phyloP scores from a whole-genome alignment of 2,329 filamentous ascomycete species.

The Coniosporium tulheliwenetii region DNA sequence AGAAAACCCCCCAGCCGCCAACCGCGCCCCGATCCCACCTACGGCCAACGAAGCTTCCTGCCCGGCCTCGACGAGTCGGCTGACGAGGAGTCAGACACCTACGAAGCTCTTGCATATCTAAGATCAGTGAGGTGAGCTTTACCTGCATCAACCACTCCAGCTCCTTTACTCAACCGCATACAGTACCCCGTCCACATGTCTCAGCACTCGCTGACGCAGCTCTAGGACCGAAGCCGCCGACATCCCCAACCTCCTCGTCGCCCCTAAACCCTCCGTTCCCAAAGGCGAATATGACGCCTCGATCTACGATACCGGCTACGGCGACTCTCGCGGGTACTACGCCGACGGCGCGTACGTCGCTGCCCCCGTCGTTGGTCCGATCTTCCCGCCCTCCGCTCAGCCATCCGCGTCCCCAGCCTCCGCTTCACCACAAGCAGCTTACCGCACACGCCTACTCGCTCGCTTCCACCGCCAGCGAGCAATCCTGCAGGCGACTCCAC shows the following conservation, averaged over 20 bases:
- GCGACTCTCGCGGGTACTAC: constrained; percentile 50
- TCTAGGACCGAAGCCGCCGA: constrained; percentile 48
- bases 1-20: constrained; percentile 13
- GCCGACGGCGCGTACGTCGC: constrained; percentile 68
- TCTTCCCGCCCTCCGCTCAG: not conserved
- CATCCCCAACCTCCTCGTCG: constrained; percentile 58
- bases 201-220: not conserved
- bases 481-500: constrained; percentile 41
- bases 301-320: constrained; percentile 33
- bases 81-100: constrained; percentile 38
- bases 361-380: constrained; percentile 26
- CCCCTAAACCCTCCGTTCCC: constrained; percentile 31
- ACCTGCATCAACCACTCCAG: not conserved
- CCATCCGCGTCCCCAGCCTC: not conserved
- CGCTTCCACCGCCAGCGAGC: constrained; percentile 52
- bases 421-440: constrained; percentile 41
- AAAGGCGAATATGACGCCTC: constrained; percentile 16
- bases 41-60: constrained; percentile 59
- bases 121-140: constrained; percentile 50
- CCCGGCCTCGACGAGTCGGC: constrained; percentile 39
- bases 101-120: constrained; percentile 54
- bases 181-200: constrained; percentile 1
- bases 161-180: constrained; percentile 1
- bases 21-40: constrained; percentile 43
- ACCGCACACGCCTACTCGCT: constrained; percentile 48